Evolutionary conservation across 352 stramenopile species (phyloP).

Genomic region (Blastocystis sp.): DNA sequence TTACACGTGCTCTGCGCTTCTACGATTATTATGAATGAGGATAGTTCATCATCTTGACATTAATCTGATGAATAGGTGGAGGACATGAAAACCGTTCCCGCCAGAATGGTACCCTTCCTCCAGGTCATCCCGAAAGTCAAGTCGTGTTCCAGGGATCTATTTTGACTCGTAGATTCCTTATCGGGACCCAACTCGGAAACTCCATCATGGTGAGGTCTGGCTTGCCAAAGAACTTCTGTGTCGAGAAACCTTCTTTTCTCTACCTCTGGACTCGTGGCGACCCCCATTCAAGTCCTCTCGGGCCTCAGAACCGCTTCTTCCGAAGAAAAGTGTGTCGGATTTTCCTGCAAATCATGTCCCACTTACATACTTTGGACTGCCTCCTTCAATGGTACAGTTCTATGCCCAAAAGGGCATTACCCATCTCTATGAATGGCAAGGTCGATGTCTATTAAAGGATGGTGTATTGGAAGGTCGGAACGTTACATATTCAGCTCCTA

Average conservation of each 20-base stretch:
- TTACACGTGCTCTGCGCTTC: not conserved
- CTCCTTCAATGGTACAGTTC: conserved; percentile 34
- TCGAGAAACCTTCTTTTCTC: not conserved
- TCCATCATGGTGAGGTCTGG: conserved; percentile 17
- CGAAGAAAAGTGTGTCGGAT: not conserved
- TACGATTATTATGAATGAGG: too few species aligned
- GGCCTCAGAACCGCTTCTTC: not conserved
- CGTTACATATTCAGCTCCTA: conserved; percentile 67
- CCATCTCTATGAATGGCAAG: conserved; percentile 64
- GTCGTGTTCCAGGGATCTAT: too few species aligned
- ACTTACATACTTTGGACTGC: conserved; percentile 59
- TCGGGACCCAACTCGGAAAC: not conserved
- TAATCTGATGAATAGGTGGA: too few species aligned
- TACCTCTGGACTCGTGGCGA: not conserved
- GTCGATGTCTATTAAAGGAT: conserved; percentile 58
- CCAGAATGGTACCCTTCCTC: not conserved
- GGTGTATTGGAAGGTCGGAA: conserved; percentile 63
- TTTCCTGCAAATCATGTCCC: conserved; percentile 5
- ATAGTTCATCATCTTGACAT: too few species aligned
- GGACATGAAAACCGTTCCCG: not conserved
- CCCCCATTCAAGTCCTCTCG: not conserved
- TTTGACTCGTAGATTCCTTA: not conserved
- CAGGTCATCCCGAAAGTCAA: too few species aligned
- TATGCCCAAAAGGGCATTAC: conserved; percentile 63
- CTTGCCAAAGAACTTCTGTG: not conserved